Evolutionary conservation across 306 rosid species (phyloP), one percentile per base, ranked within the genome.

Genomic region (Fragaria nilgerrensis): DNA sequence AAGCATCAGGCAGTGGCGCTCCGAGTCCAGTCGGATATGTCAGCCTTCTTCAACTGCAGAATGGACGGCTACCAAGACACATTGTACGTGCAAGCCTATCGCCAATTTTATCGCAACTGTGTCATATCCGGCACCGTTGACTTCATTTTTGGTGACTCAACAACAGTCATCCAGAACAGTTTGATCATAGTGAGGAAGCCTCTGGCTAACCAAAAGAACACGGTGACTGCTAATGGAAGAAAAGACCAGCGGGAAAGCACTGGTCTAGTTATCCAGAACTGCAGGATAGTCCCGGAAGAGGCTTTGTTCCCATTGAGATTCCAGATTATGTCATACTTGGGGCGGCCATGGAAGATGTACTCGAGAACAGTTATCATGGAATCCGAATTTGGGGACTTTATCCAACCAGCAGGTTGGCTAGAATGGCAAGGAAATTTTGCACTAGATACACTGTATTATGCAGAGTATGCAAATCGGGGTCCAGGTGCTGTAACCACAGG

Each of bases 361-460:
- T 27, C 86, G 19, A 75, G 86, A 49, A 70, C 82, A 43, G 67
- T 82, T 11, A 69, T 78, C 16, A 75, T 82, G 86, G 83, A 82
- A 25, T 74, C 77, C 1, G 49, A 32, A 3, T 8, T 78, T 0
- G 83, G 80, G 53, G 86, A 78, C 63, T 64, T 75, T 16, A 82
- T 82, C 47, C 77, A 82, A 44, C 83, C 83, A 32, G 86, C 79
- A 43, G 83, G 83, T 12, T 78, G 77, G 86, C 45, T 83, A 39
- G 80, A 70, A 50, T 82, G 86, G 86, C 3, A 5, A 6, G 74
- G 82, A 0, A 41, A 11, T 41, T 32, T 78, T 55, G 82, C 59
- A 5, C 80, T 78, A 8, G 74, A 82, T 43, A 82, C 82, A 4
- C 11, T 82, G 48, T 74, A 41, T 25, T 82, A 61, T 37, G 75